Percentiles rank a stretch among this genome's conserved stretches.
Conservation (phyloP, 2,329 filamentous ascomycete species). For the Hymenotorrendiella dingleyae region DNA sequence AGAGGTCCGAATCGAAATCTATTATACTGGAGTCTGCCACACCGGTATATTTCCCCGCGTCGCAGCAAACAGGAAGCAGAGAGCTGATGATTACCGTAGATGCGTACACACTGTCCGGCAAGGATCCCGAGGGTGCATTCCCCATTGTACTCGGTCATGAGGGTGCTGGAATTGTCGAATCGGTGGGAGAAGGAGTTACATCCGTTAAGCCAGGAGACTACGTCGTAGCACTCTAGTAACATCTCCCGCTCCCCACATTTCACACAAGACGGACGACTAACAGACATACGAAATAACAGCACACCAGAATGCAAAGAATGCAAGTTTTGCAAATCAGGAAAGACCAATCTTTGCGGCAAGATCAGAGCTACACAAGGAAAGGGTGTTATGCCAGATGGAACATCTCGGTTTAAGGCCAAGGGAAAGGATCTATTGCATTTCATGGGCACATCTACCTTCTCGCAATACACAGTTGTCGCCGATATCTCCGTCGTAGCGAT, state of each 20-base stretch:
- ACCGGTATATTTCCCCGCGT: conserved; percentile 56
- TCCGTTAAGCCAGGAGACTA: conserved; percentile 91
- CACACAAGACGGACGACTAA: neutral
- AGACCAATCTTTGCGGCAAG: conserved; percentile 99
- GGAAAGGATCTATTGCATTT: conserved; percentile 95
- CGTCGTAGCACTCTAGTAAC: conserved; percentile 81
- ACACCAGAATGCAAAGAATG: conserved; percentile 96
- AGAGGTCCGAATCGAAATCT: conserved; percentile 94
- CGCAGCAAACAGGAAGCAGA: conserved; percentile 1
- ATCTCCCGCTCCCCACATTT: conserved; percentile 11
- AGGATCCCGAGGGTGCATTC: conserved; percentile 94
- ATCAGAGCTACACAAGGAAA: conserved; percentile 94
- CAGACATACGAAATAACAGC: conserved; percentile 40
- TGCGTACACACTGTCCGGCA: conserved; percentile 91
- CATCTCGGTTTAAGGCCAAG: conserved; percentile 88
- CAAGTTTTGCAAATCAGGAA: conserved; percentile 99
- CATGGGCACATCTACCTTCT: conserved; percentile 99
- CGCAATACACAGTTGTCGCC: conserved; percentile 96
- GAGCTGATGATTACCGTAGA: conserved; percentile 42
- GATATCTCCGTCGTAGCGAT: conserved; percentile 98
- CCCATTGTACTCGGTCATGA: conserved; percentile 86
- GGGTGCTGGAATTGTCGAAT: conserved; percentile 88
- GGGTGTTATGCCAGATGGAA: conserved; percentile 96
- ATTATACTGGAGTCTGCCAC: conserved; percentile 98
- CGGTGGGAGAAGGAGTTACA: conserved; percentile 89